Evolutionary conservation across 2,329 filamentous ascomycete species (phyloP), one percentile per base, ranked within the genome.

Genomic region (Claviceps sorghi): DNA sequence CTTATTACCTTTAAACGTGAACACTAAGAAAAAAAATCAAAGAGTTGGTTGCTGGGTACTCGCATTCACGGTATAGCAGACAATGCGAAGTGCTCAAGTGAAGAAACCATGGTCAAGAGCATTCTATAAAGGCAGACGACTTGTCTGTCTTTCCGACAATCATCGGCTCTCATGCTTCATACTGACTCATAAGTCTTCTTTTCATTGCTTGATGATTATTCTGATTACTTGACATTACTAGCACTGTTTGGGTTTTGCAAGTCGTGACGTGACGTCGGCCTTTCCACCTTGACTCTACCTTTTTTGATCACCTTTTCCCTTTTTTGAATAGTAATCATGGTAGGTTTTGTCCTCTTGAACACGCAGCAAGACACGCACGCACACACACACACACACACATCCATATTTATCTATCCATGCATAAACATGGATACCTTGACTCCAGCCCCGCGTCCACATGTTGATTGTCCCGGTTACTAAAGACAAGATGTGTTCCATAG

Each of bases 51-150:
- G 2, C 32, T 38, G 15, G 32, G 15, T 17, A 38, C 22, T 34
- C 32, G 41, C 26, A 36, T 29, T 32, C 21, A 15, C 11, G 10
- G 13, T 42, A 11, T 47, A 38, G 41, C 26, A 26, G 26, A 13
- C 42, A 30, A n/a, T 26, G 30, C 29, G 41, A 44, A 43, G 30
- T 8, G 29, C 4, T 10, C 41, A 26, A 5, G 26, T n/a, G 13
- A 19, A 11, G 34, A 21, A 36, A 38, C 26, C 4, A n/a, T 45
- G 34, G 15, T 17, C 9, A 9, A 30, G 9, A 40, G n/a, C 10
- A 19, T 38, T 51, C 15, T 51, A 51, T 51, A 51, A 51, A 51
- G 30, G 40, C 22, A 45, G 21, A 51, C 30, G 15, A 40, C 13
- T 50, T 40, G 21, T 51, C 49, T 51, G 42, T 38, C 49, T 17